Evolutionary conservation across 345 rosid genomes (phyloP).

Genomic region (Eucalyptus brandiana): DNA sequence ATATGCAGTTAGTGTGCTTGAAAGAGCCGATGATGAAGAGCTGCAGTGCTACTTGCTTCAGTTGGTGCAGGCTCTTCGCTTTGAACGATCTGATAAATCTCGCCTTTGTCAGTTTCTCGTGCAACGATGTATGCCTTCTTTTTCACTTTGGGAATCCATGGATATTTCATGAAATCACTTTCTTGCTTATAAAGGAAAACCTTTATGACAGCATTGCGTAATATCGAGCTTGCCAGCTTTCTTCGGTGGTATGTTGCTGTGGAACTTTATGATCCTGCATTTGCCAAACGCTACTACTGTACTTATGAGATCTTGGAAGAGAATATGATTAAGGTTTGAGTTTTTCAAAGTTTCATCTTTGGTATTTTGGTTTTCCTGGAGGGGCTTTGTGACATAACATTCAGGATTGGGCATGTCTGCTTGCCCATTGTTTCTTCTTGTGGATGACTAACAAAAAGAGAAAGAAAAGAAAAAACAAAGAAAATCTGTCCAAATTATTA

Average conservation of each 20-base stretch:
- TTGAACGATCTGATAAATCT: conserved; percentile 95
- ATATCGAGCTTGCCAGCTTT: conserved; percentile 89
- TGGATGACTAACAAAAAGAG: not conserved
- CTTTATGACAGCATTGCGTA: conserved; percentile 58
- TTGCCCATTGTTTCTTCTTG: not conserved
- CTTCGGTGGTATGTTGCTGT: conserved; percentile 96
- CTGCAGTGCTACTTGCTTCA: conserved; percentile 98
- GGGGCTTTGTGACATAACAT: not conserved
- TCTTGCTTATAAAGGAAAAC: conserved; percentile 5
- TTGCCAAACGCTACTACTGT: conserved; percentile 68
- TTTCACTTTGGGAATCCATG: not conserved
- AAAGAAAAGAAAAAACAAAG: not conserved
- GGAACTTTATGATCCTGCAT: conserved; percentile 81
- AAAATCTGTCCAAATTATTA: not conserved
- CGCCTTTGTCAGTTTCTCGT: conserved; percentile 90
- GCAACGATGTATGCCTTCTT: conserved; percentile 53
- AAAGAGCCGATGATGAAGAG: conserved; percentile 97
- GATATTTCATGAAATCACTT: not conserved
- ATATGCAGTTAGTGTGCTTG: conserved; percentile 95
- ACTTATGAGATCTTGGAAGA: conserved; percentile 75
- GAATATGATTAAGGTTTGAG: conserved; percentile 59
- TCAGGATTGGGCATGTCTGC: not conserved
- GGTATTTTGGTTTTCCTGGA: not conserved
- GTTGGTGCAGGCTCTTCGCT: conserved; percentile 97
- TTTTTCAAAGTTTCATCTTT: not conserved